Base-by-base conservation (phyloP, 2,329 filamentous ascomycete species). In the Septoria petroselini region DNA sequence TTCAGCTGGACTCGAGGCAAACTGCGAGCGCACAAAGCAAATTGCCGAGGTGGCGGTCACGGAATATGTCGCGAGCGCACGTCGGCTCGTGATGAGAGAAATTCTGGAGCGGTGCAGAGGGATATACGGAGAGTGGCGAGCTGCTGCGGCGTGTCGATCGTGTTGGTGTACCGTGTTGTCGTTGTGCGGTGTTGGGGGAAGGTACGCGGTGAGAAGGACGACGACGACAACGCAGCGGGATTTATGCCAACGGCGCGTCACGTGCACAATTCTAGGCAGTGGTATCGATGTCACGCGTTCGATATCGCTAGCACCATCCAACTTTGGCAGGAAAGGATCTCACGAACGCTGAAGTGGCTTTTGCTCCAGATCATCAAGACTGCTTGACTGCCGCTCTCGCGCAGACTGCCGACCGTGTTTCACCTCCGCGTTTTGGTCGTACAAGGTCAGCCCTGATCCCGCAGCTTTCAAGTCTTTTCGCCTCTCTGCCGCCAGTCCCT, bases 1-100 rank as follows among this genome's bases (percentile, higher is more conserved):
- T 21, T 18, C 21, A 15, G 29, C 17, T 8, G 37, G 38, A 41
- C 38, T 40, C 42, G 47, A 25, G 33, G 33, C 25, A 33, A 31
- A 43, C 25, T 50, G 47, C 41, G 47, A 43, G 17, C 21, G 33
- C 39, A 23, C 38, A 30, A 18, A 33, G 47, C 39, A 37, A 38
- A 41, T 18, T 31, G 23, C 23, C 39, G 47, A 39, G 25, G 25
- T 39, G 34, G 43, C 43, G 30, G 29, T 39, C 23, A 31, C 31
- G 31, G 23, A 46, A 15, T 12, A 14, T 23, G 43, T 39, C 33
- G 43, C 43, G 18, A 19, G 25, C 25, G 34, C 14, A 19, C 35
- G 35, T 17, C 4, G 35, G 4, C 7, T 12, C 7, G 35, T n/a
- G 35, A 11, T 19, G 35, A 11, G 35, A 38, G 21, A 21, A 19